Percentiles rank a stretch among this genome's conserved stretches.
Conservation (phyloP, 306 rosid species). For the Psophocarpus tetragonolobus region DNA sequence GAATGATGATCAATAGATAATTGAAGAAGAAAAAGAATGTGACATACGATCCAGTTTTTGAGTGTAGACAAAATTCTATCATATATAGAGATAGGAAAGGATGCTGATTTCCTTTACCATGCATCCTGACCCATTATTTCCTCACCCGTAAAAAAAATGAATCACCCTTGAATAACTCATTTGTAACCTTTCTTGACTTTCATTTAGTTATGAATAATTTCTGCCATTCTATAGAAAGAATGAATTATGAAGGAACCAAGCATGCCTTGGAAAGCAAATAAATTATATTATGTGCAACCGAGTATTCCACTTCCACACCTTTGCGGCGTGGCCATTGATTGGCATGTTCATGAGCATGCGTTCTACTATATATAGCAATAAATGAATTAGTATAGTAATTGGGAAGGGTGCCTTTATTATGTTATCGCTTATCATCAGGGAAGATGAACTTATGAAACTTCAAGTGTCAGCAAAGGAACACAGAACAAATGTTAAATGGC, state of each 20-base stretch:
- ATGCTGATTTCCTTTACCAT: background rate
- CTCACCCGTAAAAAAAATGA: background rate
- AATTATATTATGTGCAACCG: too few relatives aligned
- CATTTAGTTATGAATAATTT: background rate
- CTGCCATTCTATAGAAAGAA: background rate
- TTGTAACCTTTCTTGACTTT: background rate
- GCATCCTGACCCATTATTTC: background rate
- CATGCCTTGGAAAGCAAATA: too few relatives aligned
- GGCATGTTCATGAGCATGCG: slow-evolving; percentile 29
- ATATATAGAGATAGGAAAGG: background rate
- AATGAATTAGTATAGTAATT: background rate
- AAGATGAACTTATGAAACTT: slow-evolving; percentile 1
- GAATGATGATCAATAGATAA: background rate
- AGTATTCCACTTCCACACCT: background rate
- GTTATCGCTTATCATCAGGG: background rate
- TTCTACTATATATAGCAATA: background rate
- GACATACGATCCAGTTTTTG: background rate
- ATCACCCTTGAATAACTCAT: background rate
- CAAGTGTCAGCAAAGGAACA: slow-evolving; percentile 21
- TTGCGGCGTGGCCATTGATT: slow-evolving; percentile 21
- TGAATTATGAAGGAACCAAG: background rate
- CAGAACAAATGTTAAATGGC: too few relatives aligned
- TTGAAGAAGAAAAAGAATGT: background rate
- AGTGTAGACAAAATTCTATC: background rate
- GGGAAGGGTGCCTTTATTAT: background rate